A percentile compares a stretch with the other conserved stretches of the same genome.
Conservation (phyloP, 768 basidiomycete species). For the Cyathus striatus region DNA sequence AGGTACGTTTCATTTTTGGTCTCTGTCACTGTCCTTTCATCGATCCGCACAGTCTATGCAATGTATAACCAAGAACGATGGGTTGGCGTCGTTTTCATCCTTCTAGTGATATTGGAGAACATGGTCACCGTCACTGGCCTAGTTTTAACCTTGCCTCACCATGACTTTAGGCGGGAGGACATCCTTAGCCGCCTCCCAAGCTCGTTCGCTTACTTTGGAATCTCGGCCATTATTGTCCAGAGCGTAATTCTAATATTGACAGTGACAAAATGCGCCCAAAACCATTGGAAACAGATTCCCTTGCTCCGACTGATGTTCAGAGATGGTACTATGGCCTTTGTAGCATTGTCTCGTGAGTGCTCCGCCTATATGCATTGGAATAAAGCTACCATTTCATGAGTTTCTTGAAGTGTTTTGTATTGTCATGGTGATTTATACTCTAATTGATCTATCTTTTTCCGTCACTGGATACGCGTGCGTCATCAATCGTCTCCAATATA, state of each 20-base stretch:
- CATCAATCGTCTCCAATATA: background rate
- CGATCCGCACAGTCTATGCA: slow-evolving; percentile 19
- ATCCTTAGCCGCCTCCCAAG: slow-evolving; percentile 11
- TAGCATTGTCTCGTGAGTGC: slow-evolving; percentile 12
- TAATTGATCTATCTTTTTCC: slow-evolving; percentile 9
- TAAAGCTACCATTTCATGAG: background rate
- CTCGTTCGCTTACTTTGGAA: slow-evolving; percentile 20
- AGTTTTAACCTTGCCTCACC: slow-evolving; percentile 7
- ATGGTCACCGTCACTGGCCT: slow-evolving; percentile 12
- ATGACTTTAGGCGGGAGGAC: slow-evolving; percentile 7
- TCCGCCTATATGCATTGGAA: background rate
- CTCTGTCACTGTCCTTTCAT: background rate
- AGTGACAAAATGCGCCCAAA: slow-evolving; percentile 12
- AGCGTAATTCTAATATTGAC: slow-evolving; percentile 12
- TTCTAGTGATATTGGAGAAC: slow-evolving; percentile 13
- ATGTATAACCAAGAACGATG: slow-evolving; percentile 18
- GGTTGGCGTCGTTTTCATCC: slow-evolving; percentile 13
- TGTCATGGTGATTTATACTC: slow-evolving; percentile 12
- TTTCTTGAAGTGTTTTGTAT: slow-evolving; percentile 11
- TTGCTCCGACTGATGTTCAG: slow-evolving; percentile 16
- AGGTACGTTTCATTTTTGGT: slow-evolving; percentile 12
- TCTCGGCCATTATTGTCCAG: slow-evolving; percentile 13
- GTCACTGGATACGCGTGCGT: slow-evolving; percentile 18
- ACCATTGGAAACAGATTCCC: slow-evolving; percentile 13
- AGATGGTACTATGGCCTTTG: slow-evolving; percentile 18